Conservation (phyloP, 2,329 filamentous ascomycete species). For the Xylariaceae sp. region DNA sequence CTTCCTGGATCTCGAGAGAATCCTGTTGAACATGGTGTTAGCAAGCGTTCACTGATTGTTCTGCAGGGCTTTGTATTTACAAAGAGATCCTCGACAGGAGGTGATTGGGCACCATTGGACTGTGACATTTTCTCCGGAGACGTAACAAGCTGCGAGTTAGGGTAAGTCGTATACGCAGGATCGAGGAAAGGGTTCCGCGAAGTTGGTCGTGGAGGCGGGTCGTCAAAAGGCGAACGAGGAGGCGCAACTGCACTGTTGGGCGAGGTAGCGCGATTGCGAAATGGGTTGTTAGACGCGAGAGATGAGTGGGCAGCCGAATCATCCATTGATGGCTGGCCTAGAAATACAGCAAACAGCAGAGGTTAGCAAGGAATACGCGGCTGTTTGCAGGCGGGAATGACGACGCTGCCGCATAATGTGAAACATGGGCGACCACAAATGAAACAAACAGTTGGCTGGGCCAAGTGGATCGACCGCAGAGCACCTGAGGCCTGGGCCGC, state of each 20-base stretch:
- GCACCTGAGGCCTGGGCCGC: neutral
- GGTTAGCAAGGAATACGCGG: constrained; percentile 30
- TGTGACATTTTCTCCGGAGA: constrained; percentile 48
- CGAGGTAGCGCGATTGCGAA: constrained; percentile 66
- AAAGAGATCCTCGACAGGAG: constrained; percentile 66
- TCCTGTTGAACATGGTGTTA: constrained; percentile 50
- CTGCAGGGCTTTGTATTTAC: constrained; percentile 44
- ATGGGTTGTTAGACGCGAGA: constrained; percentile 78
- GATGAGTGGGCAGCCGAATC: constrained; percentile 45
- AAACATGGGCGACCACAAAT: constrained; percentile 44
- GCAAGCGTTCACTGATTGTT: constrained; percentile 22
- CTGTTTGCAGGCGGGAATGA: constrained; percentile 39
- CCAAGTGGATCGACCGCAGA: constrained; percentile 34
- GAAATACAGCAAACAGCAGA: constrained; percentile 29
- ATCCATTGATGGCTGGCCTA: constrained; percentile 36
- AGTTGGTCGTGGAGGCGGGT: constrained; percentile 54
- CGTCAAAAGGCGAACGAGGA: constrained; percentile 55
- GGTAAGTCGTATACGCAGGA: constrained; percentile 28
- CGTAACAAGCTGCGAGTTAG: constrained; percentile 30
- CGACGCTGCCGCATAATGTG: constrained; percentile 40
- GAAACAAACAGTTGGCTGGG: constrained; percentile 39
- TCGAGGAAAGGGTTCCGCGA: constrained; percentile 76
- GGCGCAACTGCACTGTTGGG: constrained; percentile 40
- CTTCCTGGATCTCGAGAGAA: constrained; percentile 61
- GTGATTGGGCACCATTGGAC: constrained; percentile 42